Conservation (phyloP, 192 early-diverging fungal species). For the Coemansia sp. region DNA sequence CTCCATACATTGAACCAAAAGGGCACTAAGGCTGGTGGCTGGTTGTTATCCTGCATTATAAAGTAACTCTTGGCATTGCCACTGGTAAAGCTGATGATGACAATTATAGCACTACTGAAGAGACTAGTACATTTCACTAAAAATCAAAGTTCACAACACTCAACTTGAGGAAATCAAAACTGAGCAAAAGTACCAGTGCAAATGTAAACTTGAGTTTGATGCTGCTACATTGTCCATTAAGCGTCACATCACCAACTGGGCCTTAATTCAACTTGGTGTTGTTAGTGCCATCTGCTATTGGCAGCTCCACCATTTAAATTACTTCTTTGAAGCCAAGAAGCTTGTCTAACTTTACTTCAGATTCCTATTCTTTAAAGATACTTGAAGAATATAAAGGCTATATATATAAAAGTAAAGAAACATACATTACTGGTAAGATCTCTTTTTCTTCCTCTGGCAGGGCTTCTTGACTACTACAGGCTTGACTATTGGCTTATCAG, state of each 20-base stretch:
- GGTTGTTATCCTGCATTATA: conserved; percentile 65
- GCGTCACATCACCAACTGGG: conserved; percentile 83
- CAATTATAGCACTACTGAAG: conserved; percentile 49
- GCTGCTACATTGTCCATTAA: conserved; percentile 84
- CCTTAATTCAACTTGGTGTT: conserved; percentile 81
- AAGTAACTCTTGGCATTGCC: conserved; percentile 65
- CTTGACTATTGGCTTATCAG: neutral
- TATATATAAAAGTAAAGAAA: neutral
- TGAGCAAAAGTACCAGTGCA: conserved; percentile 90
- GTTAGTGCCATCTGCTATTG: conserved; percentile 77
- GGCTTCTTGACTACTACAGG: neutral
- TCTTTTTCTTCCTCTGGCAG: neutral
- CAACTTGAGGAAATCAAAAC: conserved; percentile 80
- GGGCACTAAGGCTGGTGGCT: conserved; percentile 59
- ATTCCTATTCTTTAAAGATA: neutral
- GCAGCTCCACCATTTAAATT: conserved; percentile 85
- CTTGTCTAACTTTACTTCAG: no score
- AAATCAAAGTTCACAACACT: conserved; percentile 81
- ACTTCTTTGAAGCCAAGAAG: conserved; percentile 92
- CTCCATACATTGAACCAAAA: conserved; percentile 37
- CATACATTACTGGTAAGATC: neutral
- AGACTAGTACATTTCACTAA: conserved; percentile 66
- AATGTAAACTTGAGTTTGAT: conserved; percentile 90
- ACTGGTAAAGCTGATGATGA: conserved; percentile 69
- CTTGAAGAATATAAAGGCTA: no score